A percentile compares a stretch with the other conserved stretches of the same genome.
Evolutionary conservation across 2,329 filamentous ascomycete genomes (phyloP).

Genomic region (Beauveria brongniartii): DNA sequence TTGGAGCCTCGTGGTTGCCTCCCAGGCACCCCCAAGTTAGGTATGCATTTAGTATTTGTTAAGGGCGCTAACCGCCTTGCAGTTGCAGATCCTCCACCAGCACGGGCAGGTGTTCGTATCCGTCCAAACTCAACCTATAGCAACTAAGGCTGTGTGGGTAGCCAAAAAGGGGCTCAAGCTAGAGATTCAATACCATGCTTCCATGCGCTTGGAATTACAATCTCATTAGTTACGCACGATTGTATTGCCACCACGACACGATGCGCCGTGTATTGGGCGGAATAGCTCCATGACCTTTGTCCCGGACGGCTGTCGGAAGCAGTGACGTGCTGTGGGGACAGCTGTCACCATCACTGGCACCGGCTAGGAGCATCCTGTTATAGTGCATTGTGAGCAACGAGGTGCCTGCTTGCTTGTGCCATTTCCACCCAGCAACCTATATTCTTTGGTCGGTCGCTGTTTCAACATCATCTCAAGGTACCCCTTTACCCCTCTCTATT

Average conservation of each 20-base stretch:
- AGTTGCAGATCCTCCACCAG: conserved; percentile 2
- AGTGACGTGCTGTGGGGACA: not conserved
- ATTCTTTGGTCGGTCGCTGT: no score
- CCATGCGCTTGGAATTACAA: not conserved
- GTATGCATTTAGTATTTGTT: no score
- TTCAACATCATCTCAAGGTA: no score
- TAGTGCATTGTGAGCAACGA: no score
- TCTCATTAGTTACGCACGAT: not conserved
- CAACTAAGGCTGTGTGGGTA: not conserved
- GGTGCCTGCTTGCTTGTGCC: no score
- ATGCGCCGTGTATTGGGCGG: no score
- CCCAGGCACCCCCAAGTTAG: no score
- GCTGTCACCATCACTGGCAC: not conserved
- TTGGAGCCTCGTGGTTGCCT: no score
- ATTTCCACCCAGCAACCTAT: no score
- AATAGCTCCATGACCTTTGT: not conserved
- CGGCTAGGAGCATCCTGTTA: not conserved
- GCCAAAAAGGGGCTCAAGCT: not conserved
- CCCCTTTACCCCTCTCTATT: no score
- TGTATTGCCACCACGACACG: no score
- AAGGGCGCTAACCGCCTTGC: not conserved
- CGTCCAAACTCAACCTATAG: not conserved
- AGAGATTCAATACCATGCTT: not conserved
- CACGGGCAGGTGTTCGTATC: conserved; percentile 1
- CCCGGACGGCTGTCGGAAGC: not conserved